Evolutionary conservation across 1,284 basidiomycete species (phyloP), one percentile per base, ranked within the genome.

Genomic region (Gymnopus androsaceus): DNA sequence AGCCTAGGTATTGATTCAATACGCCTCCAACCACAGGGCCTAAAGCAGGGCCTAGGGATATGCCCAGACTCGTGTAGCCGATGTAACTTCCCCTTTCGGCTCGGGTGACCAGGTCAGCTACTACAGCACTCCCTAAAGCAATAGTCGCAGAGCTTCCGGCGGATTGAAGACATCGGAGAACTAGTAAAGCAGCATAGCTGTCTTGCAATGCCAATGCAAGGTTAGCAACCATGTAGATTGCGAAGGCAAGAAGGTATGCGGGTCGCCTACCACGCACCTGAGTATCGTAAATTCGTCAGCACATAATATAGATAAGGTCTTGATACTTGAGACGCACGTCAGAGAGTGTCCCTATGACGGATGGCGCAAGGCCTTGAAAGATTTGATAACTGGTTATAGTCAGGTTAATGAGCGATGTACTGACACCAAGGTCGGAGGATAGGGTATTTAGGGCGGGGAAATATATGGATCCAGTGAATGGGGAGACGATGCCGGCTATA

Each of bases 331-430:
- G n/a, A n/a, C 17, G n/a, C 0, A 28, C 17, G 30, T 54, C 53
- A 31, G 42, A 25, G 5, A 54, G 11, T 8, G 33, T 9, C 6
- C 44, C 53, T n/a, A 44, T 15, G 21, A 54, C 21, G 3, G 33
- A 27, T 17, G 53, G 53, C 6, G 44, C 45, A 27, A 54, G 30
- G 17, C 53, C 53, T 54, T 54, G 53, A 34, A 54, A 54, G 28
- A 54, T 38, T 8, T 42, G 42, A 37, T 54, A 54, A 23, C 30
- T 44, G 15, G 53, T 54, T 30, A 54, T 28, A 1, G 53, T 37
- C 3, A 54, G 15, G 21, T 54, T 54, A 14, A 54, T 27, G 2
- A 46, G 30, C 11, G 53, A 47, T 7, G 45, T 28, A n/a, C 37
- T 36, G 23, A 54, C 53, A n/a, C 45, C 44, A 9, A 54, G 44